Evolutionary conservation across 352 stramenopile genomes (phyloP).

Genomic region (Pythium phragmiticola): DNA sequence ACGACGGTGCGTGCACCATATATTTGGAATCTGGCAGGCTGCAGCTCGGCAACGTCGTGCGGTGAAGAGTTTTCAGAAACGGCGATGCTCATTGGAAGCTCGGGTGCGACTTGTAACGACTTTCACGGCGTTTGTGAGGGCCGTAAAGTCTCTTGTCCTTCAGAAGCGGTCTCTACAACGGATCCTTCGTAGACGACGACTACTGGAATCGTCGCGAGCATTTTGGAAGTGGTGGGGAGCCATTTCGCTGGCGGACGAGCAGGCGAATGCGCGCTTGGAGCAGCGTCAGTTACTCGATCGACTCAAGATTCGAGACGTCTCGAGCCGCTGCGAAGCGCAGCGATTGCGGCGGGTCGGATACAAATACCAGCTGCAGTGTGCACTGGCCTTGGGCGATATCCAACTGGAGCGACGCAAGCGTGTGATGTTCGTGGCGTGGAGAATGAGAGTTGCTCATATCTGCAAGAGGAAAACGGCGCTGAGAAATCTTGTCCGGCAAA

Average conservation of each 20-base stretch:
- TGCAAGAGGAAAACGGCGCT: constrained; percentile 11
- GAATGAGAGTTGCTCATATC: neutral
- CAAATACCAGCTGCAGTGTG: constrained; percentile 38
- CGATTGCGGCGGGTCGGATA: constrained; percentile 25
- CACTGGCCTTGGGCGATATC: constrained; percentile 30
- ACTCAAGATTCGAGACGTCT: constrained; percentile 18
- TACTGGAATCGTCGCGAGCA: neutral
- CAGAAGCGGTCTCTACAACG: neutral
- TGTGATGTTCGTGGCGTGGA: constrained; percentile 26
- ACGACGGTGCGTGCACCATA: neutral
- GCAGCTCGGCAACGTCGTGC: neutral
- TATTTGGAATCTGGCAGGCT: constrained; percentile 5
- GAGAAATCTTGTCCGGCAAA: constrained; percentile 18
- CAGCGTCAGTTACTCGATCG: constrained; percentile 27
- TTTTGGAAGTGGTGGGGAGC: constrained; percentile 7
- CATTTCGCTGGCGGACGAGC: neutral
- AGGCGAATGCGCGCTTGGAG: constrained; percentile 9
- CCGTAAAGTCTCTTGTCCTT: neutral
- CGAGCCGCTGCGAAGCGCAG: constrained; percentile 18
- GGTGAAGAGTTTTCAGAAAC: neutral
- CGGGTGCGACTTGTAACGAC: neutral
- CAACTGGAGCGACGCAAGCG: constrained; percentile 21
- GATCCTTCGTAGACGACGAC: neutral
- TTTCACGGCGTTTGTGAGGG: neutral
- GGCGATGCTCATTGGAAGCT: neutral